Evolutionary conservation across 495 filamentous ascomycete species (phyloP).

Genomic region (Podospora comata): DNA sequence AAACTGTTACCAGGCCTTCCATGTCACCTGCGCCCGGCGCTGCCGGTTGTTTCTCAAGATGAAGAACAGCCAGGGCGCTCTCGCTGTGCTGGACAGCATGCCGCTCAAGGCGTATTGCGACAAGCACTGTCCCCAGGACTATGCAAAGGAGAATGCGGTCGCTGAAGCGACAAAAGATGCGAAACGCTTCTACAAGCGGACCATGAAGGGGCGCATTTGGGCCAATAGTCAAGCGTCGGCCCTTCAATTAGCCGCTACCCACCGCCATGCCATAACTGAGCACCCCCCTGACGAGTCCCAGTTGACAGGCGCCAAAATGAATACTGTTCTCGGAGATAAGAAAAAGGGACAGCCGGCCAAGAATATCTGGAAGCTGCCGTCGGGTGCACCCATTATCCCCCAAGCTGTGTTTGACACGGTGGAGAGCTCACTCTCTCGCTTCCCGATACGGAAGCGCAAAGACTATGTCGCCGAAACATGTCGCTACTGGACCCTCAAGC

Average conservation of each 20-base stretch:
- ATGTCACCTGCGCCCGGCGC: constrained; percentile 90
- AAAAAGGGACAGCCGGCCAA: constrained; percentile 67
- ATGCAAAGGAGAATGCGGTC: constrained; percentile 80
- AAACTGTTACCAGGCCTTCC: constrained; percentile 94
- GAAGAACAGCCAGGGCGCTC: constrained; percentile 80
- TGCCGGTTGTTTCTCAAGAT: constrained; percentile 91
- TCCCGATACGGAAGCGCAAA: constrained; percentile 77
- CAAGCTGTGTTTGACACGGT: constrained; percentile 77
- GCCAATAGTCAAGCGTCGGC: constrained; percentile 86
- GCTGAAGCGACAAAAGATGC: constrained; percentile 47
- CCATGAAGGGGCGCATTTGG: constrained; percentile 84
- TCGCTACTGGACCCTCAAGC: constrained; percentile 96
- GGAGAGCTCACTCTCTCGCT: constrained; percentile 72
- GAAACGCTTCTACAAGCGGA: constrained; percentile 75
- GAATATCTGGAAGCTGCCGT: constrained; percentile 87
- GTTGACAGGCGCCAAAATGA: constrained; percentile 50
- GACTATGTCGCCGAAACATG: constrained; percentile 90
- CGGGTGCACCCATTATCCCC: constrained; percentile 91
- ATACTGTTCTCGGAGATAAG: constrained; percentile 64
- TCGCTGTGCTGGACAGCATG: constrained; percentile 76
- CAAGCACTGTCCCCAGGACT: constrained; percentile 89
- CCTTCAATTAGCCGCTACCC: constrained; percentile 67
- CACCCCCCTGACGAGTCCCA: constrained; percentile 56
- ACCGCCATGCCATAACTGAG: constrained; percentile 57
- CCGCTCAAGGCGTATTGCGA: constrained; percentile 94